Conservation (phyloP, 441 rosid species). For the Syzygium syzygioides region DNA sequence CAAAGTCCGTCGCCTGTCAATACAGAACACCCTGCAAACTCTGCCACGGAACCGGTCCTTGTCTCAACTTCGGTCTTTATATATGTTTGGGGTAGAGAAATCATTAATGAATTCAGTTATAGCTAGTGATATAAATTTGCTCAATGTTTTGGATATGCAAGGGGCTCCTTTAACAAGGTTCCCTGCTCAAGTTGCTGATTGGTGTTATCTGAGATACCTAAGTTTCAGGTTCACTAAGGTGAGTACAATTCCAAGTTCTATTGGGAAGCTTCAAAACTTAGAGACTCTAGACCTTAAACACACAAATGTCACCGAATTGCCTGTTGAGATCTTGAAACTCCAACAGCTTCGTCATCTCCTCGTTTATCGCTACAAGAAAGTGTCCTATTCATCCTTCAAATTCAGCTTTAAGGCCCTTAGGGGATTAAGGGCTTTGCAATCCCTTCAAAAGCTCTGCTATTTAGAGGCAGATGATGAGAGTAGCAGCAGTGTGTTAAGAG, state of each 20-base stretch:
- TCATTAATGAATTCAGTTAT: not conserved
- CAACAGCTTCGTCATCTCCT: not conserved
- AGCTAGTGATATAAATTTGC: not conserved
- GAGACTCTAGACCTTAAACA: conserved; percentile 5
- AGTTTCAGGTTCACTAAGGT: not conserved
- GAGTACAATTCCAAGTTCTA: not conserved
- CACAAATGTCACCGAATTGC: not conserved
- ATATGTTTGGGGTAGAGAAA: not conserved
- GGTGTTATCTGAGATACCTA: not conserved
- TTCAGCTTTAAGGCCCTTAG: not conserved
- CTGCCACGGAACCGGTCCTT: not conserved
- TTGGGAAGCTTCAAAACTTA: conserved; percentile 3
- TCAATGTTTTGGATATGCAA: conserved; percentile 7
- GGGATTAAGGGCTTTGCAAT: not conserved
- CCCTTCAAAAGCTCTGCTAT: not conserved
- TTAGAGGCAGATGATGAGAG: not conserved
- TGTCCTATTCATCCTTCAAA: not conserved
- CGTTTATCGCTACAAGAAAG: not conserved
- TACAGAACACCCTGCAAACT: not conserved
- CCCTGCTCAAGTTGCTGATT: not conserved
- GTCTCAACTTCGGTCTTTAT: not conserved
- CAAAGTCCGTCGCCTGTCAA: conserved; percentile 8
- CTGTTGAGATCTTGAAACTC: not conserved
- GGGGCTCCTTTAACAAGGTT: not conserved
- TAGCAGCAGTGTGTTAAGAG: not conserved